Percentiles rank a stretch among this genome's conserved stretches.
Evolutionary conservation across 2,329 filamentous ascomycete species (phyloP).

Genomic region (Penicillium sclerotiorum): DNA sequence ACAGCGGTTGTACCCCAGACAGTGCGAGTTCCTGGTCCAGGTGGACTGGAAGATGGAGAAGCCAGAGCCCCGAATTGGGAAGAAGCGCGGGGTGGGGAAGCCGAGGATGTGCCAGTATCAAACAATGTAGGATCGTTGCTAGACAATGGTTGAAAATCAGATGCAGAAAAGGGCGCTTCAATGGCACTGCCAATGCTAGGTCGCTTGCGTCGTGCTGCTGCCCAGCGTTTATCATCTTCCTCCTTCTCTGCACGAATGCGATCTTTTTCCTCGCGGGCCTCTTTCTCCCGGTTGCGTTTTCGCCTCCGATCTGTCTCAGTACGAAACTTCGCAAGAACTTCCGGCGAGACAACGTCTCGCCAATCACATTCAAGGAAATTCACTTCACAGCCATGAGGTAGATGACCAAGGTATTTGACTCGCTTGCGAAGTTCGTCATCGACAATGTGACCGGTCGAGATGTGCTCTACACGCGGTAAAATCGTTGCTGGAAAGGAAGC

Average conservation of each 20-base stretch:
- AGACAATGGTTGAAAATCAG: conserved; percentile 68
- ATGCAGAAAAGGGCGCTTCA: conserved; percentile 56
- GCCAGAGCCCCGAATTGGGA: conserved; percentile 60
- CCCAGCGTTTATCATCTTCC: conserved; percentile 70
- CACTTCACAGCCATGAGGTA: conserved; percentile 88
- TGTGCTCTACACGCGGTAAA: conserved; percentile 82
- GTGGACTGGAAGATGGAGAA: conserved; percentile 79
- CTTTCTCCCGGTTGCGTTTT: conserved; percentile 79
- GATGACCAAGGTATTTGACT: conserved; percentile 82
- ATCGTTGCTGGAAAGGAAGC: conserved; percentile 81
- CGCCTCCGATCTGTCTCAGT: conserved; percentile 74
- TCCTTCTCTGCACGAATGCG: conserved; percentile 77
- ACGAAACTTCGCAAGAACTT: conserved; percentile 75
- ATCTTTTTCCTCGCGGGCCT: conserved; percentile 82
- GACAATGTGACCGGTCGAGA: conserved; percentile 83
- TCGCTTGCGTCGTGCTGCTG: conserved; percentile 65
- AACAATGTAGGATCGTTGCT: conserved; percentile 34
- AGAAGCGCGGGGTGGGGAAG: conserved; percentile 46
- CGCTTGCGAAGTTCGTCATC: conserved; percentile 82
- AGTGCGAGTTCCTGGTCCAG: conserved; percentile 70
- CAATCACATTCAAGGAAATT: conserved; percentile 92
- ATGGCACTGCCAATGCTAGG: conserved; percentile 49
- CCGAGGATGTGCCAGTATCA: conserved; percentile 38
- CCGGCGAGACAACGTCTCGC: conserved; percentile 80
- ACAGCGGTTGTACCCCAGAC: conserved; percentile 89